Percentiles rank a stretch among this genome's conserved stretches.
phyloP scores from a whole-genome alignment of 352 stramenopile species.

The Phytophthora quininea region DNA sequence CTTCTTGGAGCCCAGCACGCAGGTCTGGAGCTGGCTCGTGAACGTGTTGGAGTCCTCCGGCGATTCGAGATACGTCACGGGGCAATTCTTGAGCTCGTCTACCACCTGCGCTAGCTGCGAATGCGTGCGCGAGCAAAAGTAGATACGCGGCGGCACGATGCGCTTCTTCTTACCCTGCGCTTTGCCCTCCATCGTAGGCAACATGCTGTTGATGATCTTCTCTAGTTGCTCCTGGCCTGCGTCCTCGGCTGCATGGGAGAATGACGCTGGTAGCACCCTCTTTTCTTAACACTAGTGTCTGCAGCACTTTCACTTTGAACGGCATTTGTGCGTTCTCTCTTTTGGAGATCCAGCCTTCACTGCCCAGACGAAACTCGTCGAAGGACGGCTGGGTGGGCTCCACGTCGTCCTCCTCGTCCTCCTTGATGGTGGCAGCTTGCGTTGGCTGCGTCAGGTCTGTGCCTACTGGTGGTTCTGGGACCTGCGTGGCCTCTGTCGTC shows the following conservation, averaged over 20 bases:
- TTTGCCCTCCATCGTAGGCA: conserved; percentile 32
- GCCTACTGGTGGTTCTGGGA: not conserved
- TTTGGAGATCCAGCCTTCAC: conserved; percentile 23
- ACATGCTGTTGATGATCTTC: conserved; percentile 4
- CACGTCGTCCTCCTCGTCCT: conserved; percentile 31
- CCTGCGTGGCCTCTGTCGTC: not conserved
- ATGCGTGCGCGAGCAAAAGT: conserved; percentile 89
- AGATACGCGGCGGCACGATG: conserved; percentile 70
- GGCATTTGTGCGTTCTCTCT: conserved; percentile 1
- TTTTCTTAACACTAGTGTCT: conserved; percentile 29
- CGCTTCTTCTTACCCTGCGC: conserved; percentile 29
- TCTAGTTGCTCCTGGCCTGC: conserved; percentile 13
- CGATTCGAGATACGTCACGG: conserved; percentile 58
- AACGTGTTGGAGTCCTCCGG: conserved; percentile 38
- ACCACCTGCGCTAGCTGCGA: conserved; percentile 86
- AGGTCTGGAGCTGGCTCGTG: conserved; percentile 73
- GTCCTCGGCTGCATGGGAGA: conserved; percentile 22
- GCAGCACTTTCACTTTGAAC: not conserved
- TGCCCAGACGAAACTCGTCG: conserved; percentile 4
- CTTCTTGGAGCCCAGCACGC: conserved; percentile 77
- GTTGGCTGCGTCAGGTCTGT: not conserved
- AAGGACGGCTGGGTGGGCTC: conserved; percentile 30
- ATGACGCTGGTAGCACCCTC: conserved; percentile 31
- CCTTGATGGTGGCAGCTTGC: not conserved
- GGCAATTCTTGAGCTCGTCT: conserved; percentile 81